Evolutionary conservation across 345 rosid genomes (phyloP).

Genomic region (Eucalyptus fibrosa): DNA sequence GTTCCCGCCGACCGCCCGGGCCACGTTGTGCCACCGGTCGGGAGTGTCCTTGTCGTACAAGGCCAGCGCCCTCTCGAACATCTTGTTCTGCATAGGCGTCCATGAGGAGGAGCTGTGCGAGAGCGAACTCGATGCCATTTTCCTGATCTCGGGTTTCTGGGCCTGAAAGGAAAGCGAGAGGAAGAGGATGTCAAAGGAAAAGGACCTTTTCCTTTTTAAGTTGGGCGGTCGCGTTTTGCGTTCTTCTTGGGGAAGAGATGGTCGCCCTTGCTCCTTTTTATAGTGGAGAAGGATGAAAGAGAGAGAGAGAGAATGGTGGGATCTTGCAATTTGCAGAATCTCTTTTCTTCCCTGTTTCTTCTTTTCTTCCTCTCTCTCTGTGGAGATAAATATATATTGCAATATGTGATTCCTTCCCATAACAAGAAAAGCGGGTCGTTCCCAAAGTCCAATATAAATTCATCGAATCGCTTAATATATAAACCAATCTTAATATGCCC

Average conservation of each 20-base stretch:
- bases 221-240: neutral
- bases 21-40: constrained; percentile 92
- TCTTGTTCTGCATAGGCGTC: constrained; percentile 73
- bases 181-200: neutral
- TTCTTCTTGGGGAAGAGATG: constrained; percentile 16
- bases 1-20: constrained; percentile 62
- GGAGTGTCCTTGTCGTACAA: constrained; percentile 73
- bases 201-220: neutral
- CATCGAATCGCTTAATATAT: neutral
- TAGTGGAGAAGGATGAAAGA: neutral
- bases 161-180: neutral
- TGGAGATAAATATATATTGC: neutral
- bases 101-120: constrained; percentile 47
- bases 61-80: constrained; percentile 82
- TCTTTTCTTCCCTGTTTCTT: neutral
- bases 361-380: neutral
- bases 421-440: neutral
- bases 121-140: constrained; percentile 36
- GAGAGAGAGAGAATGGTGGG: constrained; percentile 1
- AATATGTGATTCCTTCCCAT: constrained; percentile 22
- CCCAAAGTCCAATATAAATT: neutral
- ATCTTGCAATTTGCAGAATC: constrained; percentile 34
- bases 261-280: constrained; percentile 26
- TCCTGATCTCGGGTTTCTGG: neutral
- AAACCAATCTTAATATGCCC: neutral